These are phyloP conservation scores for Yarrowia galli DNA, from an alignment of 1,139 yeast species.

Conservation along the genomic window DNA sequence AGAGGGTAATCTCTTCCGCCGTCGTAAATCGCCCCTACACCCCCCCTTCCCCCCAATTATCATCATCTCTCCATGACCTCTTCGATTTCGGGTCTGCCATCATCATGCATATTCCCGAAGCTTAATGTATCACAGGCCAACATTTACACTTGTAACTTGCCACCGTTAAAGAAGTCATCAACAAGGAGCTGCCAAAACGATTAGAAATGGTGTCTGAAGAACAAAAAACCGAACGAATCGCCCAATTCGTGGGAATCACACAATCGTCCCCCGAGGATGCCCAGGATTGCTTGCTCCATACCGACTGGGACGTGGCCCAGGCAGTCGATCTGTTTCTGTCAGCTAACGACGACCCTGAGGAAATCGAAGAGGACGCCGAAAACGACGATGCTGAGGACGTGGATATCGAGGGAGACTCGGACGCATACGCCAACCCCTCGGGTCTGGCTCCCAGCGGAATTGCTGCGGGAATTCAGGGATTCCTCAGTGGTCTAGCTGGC, in stretches of 20 bases:
- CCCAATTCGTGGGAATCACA: slow-evolving; percentile 63
- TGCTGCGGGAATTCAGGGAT: slow-evolving; percentile 37
- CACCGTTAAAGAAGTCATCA: slow-evolving; percentile 5
- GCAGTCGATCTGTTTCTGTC: slow-evolving; percentile 47
- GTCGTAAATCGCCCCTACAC: background rate
- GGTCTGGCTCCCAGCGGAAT: slow-evolving; percentile 32
- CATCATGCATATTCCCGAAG: slow-evolving; percentile 4
- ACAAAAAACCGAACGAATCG: slow-evolving; percentile 51
- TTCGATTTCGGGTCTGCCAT: slow-evolving; percentile 2
- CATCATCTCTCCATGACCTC: background rate
- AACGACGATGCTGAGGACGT: slow-evolving; percentile 39
- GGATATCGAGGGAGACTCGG: slow-evolving; percentile 32
- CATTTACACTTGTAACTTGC: slow-evolving; percentile 33
- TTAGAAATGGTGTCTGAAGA: slow-evolving; percentile 31
- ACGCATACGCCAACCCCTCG: slow-evolving; percentile 30
- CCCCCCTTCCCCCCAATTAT: too few relatives aligned
- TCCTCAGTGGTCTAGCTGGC: slow-evolving; percentile 27
- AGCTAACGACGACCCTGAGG: slow-evolving; percentile 40
- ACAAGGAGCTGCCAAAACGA: background rate
- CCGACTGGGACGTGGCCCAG: slow-evolving; percentile 53
- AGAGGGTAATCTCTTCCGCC: background rate
- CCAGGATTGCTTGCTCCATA: slow-evolving; percentile 52
- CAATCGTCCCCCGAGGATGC: slow-evolving; percentile 58
- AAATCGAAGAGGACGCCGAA: slow-evolving; percentile 39
- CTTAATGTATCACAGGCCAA: slow-evolving; percentile 4